Percentiles rank a stretch among this genome's conserved stretches.
phyloP scores from a whole-genome alignment of 345 rosid species.

The Barbarea vulgaris region DNA sequence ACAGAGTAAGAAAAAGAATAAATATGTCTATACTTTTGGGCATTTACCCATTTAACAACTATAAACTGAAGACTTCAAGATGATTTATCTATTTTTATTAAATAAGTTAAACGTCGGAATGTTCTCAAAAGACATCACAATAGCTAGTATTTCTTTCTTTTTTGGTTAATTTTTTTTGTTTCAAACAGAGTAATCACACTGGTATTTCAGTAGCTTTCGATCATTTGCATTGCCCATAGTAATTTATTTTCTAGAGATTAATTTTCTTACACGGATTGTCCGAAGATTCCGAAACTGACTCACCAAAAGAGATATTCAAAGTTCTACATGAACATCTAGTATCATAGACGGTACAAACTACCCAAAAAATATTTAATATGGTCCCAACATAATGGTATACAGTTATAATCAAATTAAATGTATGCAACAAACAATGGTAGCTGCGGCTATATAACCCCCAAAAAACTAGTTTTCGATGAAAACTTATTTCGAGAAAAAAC shows the following conservation, averaged over 20 bases:
- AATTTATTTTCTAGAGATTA: not conserved
- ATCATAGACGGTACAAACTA: conserved; percentile 15
- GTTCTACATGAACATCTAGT: not conserved
- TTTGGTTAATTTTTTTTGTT: too few relatives aligned
- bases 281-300: not conserved
- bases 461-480: not conserved
- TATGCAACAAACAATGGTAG: conserved; percentile 38
- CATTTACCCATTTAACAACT: not conserved
- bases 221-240: not conserved
- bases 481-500: not conserved
- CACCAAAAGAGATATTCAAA: not conserved
- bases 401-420: conserved; percentile 36
- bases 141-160: too few relatives aligned
- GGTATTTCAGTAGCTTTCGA: not conserved
- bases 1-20: not conserved
- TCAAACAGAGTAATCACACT: too few relatives aligned
- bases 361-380: conserved; percentile 15
- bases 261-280: not conserved
- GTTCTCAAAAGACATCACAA: not conserved
- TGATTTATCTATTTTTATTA: not conserved
- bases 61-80: not conserved
- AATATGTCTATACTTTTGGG: not conserved
- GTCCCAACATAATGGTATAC: conserved; percentile 29
- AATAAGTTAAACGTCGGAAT: not conserved
- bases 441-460: conserved; percentile 15